These are phyloP conservation scores for Daldinia vernicosa DNA, from an alignment of 495 filamentous ascomycete species.

Conservation along the genomic window DNA sequence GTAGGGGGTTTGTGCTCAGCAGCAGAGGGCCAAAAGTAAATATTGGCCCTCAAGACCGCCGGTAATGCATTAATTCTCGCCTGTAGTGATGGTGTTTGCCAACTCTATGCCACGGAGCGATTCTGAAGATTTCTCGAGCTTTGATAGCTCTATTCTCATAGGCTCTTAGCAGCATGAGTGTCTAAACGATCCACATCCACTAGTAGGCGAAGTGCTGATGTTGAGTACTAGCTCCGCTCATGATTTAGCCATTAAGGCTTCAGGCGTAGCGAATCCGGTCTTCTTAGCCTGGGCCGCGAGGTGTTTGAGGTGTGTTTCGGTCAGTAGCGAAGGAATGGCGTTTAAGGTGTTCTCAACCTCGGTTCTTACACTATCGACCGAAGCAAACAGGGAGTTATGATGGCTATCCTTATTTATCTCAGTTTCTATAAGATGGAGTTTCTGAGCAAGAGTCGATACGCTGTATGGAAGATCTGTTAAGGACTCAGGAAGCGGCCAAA, in stretches of 20 bases:
- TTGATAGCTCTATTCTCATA: not conserved
- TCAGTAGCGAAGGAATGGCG: slow-evolving; percentile 21
- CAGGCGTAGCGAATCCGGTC: slow-evolving; percentile 15
- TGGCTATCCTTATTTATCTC: not conserved
- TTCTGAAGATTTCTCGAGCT: not conserved
- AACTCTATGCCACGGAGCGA: not conserved
- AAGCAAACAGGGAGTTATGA: slow-evolving; percentile 3
- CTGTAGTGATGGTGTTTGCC: not conserved
- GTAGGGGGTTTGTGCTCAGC: slow-evolving; percentile 1
- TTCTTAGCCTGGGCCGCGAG: slow-evolving; percentile 24
- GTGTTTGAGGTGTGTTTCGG: slow-evolving; percentile 22
- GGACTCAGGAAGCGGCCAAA: slow-evolving; percentile 31
- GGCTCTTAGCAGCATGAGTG: not conserved
- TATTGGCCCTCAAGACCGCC: not conserved
- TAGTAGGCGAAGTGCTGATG: not conserved
- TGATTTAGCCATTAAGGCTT: not conserved
- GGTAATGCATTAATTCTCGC: not conserved
- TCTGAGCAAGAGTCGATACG: slow-evolving; percentile 16
- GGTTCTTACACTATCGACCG: slow-evolving; percentile 1
- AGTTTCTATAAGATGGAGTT: slow-evolving; percentile 8
- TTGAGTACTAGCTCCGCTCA: not conserved
- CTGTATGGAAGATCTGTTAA: slow-evolving; percentile 8
- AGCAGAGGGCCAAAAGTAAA: not conserved
- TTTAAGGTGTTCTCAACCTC: slow-evolving; percentile 10
- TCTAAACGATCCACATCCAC: not conserved